Evolutionary conservation across 768 basidiomycete species (phyloP), one percentile per base, ranked within the genome.

Genomic region (Suillus americanus): DNA sequence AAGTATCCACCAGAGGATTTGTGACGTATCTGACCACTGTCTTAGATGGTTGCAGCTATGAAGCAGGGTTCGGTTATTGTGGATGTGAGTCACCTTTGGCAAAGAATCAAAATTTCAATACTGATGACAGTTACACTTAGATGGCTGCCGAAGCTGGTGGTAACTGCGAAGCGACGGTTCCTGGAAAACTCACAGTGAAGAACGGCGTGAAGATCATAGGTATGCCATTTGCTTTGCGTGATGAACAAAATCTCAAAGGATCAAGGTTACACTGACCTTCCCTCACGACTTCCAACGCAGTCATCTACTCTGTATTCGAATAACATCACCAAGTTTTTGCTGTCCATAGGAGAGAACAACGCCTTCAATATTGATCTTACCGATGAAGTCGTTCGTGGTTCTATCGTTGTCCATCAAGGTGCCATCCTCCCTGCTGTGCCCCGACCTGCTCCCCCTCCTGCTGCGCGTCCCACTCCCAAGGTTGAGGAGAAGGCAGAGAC

Each of bases 281-380:
- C 93, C 7, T 94, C 92, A n/a, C 85, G 94, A 45, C 79, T 95
- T 41, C 94, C 94, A 18, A 95, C 94, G 0, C 94, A 95, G 71
- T 92, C 92, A 5, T 93, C 91, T 5, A 93, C 92, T 3, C 79
- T 95, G 7, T 95, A 95, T 74, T 95, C 94, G 7, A 95, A 95
- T 77, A 95, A 95, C 71, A 88, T 95, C 67, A 89, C 90, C 43
- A 95, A 95, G 73, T 95, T 95, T 77, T 82, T 95, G 51, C 80
- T 95, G 18, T 94, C 93, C 5, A 85, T 95, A 9, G 87, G 89
- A 35, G 83, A 83, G 45, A 83, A 89, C 51, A 82, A 81, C 53
- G 85, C 80, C 54, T 95, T 87, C 72, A 76, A 75, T 7, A 78
- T 95, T 62, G 86, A 95, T 71, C 80, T 94, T 18, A 84, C 85